Percentiles rank a stretch among this genome's conserved stretches.
phyloP scores from a whole-genome alignment of 768 basidiomycete genomes.

The Tulasnella calospora region DNA sequence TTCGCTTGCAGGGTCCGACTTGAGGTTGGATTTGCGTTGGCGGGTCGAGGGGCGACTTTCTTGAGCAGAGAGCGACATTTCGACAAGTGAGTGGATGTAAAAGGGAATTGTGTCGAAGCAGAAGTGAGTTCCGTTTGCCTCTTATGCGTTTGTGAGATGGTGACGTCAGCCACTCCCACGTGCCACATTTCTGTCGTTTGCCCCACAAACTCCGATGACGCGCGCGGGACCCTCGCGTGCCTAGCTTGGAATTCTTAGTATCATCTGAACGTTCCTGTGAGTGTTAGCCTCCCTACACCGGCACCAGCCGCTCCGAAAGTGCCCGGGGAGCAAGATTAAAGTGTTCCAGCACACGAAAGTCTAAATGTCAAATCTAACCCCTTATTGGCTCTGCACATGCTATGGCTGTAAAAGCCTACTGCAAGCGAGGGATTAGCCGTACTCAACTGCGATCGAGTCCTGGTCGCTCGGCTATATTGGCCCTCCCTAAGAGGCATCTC shows the following conservation, averaged over 20 bases:
- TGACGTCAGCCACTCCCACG: slow-evolving; percentile 2
- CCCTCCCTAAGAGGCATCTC: neutral
- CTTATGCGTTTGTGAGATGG: neutral
- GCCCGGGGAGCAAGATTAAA: neutral
- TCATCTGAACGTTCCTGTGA: too few relatives aligned
- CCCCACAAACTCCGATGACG: neutral
- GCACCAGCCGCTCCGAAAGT: neutral
- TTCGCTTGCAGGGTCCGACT: neutral
- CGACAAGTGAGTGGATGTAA: neutral
- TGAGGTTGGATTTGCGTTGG: slow-evolving; percentile 5
- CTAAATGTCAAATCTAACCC: neutral
- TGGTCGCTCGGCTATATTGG: neutral
- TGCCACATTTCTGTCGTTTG: neutral
- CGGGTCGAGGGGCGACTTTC: neutral
- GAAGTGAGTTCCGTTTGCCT: neutral
- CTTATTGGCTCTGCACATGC: neutral
- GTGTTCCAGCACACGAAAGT: neutral
- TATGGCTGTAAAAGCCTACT: neutral
- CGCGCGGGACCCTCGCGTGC: too few relatives aligned
- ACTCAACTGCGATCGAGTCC: neutral
- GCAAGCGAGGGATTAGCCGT: neutral
- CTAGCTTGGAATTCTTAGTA: too few relatives aligned
- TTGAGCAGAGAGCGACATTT: neutral
- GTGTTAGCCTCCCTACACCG: too few relatives aligned
- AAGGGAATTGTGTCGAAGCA: neutral